Base-by-base conservation (phyloP, 805 yeast genomes). In the Spathaspora passalidarum region DNA sequence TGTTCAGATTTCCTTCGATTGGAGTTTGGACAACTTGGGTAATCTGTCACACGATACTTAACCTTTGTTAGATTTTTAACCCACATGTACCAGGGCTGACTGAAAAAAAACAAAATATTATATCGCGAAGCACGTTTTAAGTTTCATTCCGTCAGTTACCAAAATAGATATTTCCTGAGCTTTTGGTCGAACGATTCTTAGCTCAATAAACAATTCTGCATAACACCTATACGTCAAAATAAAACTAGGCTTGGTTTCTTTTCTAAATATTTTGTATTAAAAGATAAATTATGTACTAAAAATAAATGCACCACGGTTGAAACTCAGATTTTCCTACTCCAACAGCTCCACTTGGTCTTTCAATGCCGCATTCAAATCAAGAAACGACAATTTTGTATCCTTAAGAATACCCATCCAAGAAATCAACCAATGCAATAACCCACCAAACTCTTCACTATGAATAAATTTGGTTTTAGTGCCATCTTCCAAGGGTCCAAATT, bases 391-490 rank as follows among this genome's bases (percentile, higher is more conserved):
- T 38, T 46, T 47, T 4, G 51, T 52, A 9, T 49, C 36, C 8
- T 13, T 18, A 19, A 45, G 25, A 4, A 51, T 35, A 6, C 52
- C 51, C 17, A 46, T 17, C 42, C 42, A 45, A 4, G 29, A 18
- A 14, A 49, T 16, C 1, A 49, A 3, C 5, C 42, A 32, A 13
- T 43, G 42, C 7, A 52, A 41, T 11, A 52, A 10, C 2, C 56
- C 56, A 10, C 45, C 40, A 45, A 52, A 52, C 9, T 23, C 19
- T 39, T 52, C 56, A 13, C 42, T 13, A 35, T 52, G 56, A n/a
- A 32, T 40, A 3, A 52, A 44, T 13, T 13, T 29, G 5, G 42
- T 43, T 36, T 49, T 47, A n/a, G 14, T 10, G 25, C 39, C 22
- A 11, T 26, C 49, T 10, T 44, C 51, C 6, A 40, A 26, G 9